Evolutionary conservation across 306 rosid species (phyloP).

Genomic region (Elaeagnus macrophylla): DNA sequence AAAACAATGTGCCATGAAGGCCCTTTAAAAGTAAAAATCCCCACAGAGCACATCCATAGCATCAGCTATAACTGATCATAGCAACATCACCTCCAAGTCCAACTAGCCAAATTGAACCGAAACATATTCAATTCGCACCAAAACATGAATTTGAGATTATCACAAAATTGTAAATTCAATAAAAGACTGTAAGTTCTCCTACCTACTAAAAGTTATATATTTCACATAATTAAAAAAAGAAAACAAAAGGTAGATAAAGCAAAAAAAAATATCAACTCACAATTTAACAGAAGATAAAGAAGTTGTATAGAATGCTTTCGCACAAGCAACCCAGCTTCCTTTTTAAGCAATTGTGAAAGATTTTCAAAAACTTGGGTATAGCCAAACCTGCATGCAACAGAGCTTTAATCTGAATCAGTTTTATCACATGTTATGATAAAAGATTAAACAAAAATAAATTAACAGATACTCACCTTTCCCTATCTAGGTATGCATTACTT

Average conservation of each 20-base stretch:
- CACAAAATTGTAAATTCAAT: too few relatives aligned
- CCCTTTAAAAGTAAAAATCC: too few relatives aligned
- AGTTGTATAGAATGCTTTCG: slow-evolving; percentile 56
- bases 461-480: slow-evolving; percentile 55
- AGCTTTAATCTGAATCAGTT: slow-evolving; percentile 12
- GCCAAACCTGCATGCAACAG: slow-evolving; percentile 46
- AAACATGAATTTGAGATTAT: too few relatives aligned
- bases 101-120: too few relatives aligned
- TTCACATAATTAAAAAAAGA: too few relatives aligned
- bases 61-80: too few relatives aligned
- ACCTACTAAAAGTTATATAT: too few relatives aligned
- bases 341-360: slow-evolving; percentile 50
- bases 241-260: neutral
- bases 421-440: slow-evolving; percentile 5
- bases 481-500: slow-evolving; percentile 49
- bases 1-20: neutral
- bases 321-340: slow-evolving; percentile 61
- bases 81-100: too few relatives aligned
- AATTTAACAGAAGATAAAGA: slow-evolving; percentile 61
- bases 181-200: too few relatives aligned
- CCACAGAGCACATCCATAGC: too few relatives aligned
- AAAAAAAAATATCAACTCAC: slow-evolving; percentile 41
- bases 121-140: too few relatives aligned
- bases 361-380: slow-evolving; percentile 44
- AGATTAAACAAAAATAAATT: slow-evolving; percentile 18